Conservation (phyloP, 2,329 filamentous ascomycete genomes). For the Calonectria naviculata region DNA sequence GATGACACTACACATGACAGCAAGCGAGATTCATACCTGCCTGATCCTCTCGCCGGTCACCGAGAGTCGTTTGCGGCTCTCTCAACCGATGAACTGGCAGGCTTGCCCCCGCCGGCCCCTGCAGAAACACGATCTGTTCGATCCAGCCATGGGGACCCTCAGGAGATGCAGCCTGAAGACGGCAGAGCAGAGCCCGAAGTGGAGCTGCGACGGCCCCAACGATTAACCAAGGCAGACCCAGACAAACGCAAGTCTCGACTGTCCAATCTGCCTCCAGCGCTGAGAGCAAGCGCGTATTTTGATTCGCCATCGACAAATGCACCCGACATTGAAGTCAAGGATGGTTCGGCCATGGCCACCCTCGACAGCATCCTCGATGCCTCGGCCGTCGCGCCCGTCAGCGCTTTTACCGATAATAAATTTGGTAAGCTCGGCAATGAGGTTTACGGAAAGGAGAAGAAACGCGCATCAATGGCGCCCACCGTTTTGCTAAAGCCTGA, state of each 20-base stretch:
- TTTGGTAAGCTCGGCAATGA: conserved; percentile 82
- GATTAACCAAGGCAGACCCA: conserved; percentile 44
- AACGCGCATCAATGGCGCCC: conserved; percentile 53
- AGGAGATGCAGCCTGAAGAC: conserved; percentile 27
- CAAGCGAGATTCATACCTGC: conserved; percentile 53
- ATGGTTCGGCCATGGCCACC: conserved; percentile 87
- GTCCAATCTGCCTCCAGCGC: conserved; percentile 76
- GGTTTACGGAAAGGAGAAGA: conserved; percentile 74
- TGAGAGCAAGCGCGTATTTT: conserved; percentile 93
- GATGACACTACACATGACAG: conserved; percentile 28
- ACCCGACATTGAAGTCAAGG: conserved; percentile 68
- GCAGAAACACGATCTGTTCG: conserved; percentile 31
- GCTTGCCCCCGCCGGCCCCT: conserved; percentile 15
- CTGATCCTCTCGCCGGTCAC: conserved; percentile 56
- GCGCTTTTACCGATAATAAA: conserved; percentile 90
- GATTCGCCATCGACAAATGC: conserved; percentile 70
- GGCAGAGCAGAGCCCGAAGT: conserved; percentile 30
- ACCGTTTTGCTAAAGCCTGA: conserved; percentile 38
- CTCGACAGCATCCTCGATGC: conserved; percentile 94
- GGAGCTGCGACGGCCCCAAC: conserved; percentile 46
- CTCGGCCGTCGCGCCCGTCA: conserved; percentile 87
- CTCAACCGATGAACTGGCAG: conserved; percentile 39
- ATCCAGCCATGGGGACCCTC: conserved; percentile 24
- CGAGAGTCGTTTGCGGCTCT: conserved; percentile 48
- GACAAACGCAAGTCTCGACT: conserved; percentile 48